A percentile compares a stretch with the other conserved stretches of the same genome.
Conservation (phyloP, 257 asterid genomes). For the Avicennia marina region DNA sequence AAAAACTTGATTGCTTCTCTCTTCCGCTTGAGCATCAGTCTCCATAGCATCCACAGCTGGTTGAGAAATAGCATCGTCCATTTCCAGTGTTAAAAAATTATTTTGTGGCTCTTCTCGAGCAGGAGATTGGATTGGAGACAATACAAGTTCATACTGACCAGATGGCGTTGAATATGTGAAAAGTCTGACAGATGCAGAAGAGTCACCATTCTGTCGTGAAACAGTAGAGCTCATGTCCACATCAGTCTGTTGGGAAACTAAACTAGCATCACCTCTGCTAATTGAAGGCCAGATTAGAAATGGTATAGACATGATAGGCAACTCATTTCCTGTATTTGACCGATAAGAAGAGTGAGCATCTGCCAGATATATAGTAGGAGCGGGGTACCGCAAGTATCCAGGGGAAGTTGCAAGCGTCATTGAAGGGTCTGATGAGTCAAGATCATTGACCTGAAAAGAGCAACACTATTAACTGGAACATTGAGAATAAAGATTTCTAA, state of each 20-base stretch:
- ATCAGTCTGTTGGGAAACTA: conserved; percentile 41
- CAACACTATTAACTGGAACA: conserved; percentile 9
- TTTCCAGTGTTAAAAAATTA: conserved; percentile 41
- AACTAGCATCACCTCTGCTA: conserved; percentile 48
- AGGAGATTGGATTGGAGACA: conserved; percentile 76
- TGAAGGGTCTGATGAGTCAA: conserved; percentile 87
- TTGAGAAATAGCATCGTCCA: conserved; percentile 37
- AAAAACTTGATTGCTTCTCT: conserved; percentile 55
- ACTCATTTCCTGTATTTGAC: conserved; percentile 62
- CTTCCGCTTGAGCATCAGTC: conserved; percentile 60
- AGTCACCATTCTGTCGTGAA: conserved; percentile 50
- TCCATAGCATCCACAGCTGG: conserved; percentile 64
- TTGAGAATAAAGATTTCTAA: conserved; percentile 10
- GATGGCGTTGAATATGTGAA: conserved; percentile 89
- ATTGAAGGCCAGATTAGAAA: conserved; percentile 68
- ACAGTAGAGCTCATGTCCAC: conserved; percentile 34
- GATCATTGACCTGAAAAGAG: conserved; percentile 68
- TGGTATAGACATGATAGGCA: conserved; percentile 75
- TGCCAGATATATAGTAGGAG: conserved; percentile 85
- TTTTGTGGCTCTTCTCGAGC: conserved; percentile 50
- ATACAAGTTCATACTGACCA: conserved; percentile 84
- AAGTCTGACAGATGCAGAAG: conserved; percentile 77
- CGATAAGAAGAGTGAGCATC: conserved; percentile 62
- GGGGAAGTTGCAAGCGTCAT: conserved; percentile 86
- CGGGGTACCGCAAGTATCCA: conserved; percentile 86